These are phyloP conservation scores for Cymbopogon citratus DNA, from an alignment of 176 grass and related monocot genomes.

Conservation along the genomic window DNA sequence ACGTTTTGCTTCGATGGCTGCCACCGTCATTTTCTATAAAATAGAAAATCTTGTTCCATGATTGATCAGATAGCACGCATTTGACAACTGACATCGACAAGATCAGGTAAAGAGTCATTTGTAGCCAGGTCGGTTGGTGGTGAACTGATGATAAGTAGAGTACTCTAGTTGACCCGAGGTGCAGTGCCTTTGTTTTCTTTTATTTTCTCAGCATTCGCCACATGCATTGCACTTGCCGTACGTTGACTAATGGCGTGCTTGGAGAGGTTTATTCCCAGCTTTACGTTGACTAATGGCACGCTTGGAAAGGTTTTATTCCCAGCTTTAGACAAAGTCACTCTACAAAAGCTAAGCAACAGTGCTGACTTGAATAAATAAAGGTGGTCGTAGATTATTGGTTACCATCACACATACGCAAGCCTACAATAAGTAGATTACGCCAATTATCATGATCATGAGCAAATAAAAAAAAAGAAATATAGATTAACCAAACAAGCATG, in stretches of 20 bases:
- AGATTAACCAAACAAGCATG: too few species aligned
- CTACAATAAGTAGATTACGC: too few species aligned
- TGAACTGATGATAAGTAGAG: background rate
- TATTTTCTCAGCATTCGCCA: constrained; percentile 9
- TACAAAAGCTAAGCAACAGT: constrained; percentile 16
- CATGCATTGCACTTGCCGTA: constrained; percentile 22
- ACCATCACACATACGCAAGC: constrained; percentile 21
- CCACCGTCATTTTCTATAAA: constrained; percentile 2
- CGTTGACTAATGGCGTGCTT: background rate
- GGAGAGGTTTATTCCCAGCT: background rate
- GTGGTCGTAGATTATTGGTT: constrained; percentile 18
- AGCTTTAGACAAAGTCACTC: background rate
- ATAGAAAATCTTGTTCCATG: background rate
- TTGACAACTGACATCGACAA: constrained; percentile 13
- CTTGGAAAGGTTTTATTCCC: background rate
- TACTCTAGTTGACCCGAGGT: background rate
- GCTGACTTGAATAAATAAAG: constrained; percentile 22
- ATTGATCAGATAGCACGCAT: constrained; percentile 9
- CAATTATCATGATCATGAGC: too few species aligned
- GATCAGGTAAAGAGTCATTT: background rate
- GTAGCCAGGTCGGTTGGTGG: background rate
- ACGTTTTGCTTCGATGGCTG: background rate
- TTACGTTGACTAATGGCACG: background rate
- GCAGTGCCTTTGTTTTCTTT: background rate
- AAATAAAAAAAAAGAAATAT: too few species aligned